These are phyloP conservation scores for Boletales sp. DNA, from an alignment of 768 basidiomycete genomes.

Conservation along the genomic window DNA sequence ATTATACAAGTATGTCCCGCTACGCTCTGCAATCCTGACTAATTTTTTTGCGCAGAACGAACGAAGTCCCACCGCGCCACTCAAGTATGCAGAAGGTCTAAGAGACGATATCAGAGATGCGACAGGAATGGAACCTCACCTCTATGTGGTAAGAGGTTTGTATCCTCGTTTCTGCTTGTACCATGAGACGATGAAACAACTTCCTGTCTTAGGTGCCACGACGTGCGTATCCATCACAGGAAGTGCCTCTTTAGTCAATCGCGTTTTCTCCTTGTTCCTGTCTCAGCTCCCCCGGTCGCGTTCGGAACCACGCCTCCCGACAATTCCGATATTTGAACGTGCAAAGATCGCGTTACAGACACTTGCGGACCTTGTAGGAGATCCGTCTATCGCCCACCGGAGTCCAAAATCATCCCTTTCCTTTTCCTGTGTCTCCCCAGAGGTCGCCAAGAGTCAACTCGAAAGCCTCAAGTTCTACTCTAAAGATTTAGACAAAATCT, in stretches of 20 bases:
- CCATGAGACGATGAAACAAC: background rate
- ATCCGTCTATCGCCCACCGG: slow-evolving; percentile 43
- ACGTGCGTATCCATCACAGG: slow-evolving; percentile 54
- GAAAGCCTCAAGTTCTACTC: slow-evolving; percentile 46
- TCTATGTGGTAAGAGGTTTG: slow-evolving; percentile 63
- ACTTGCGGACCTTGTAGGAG: slow-evolving; percentile 49
- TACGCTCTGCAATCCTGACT: background rate
- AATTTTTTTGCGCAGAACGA: slow-evolving; percentile 48
- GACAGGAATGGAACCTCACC: slow-evolving; percentile 40
- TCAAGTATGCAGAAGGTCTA: slow-evolving; percentile 54
- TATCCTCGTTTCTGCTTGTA: background rate
- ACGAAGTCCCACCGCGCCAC: slow-evolving; percentile 48
- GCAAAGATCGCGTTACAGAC: slow-evolving; percentile 52
- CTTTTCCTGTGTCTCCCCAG: slow-evolving; percentile 59
- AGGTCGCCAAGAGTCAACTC: slow-evolving; percentile 49
- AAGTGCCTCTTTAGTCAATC: slow-evolving; percentile 59
- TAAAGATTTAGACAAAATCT: slow-evolving; percentile 43
- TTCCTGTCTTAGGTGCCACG: slow-evolving; percentile 42
- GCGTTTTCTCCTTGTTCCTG: slow-evolving; percentile 61
- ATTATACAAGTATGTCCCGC: slow-evolving; percentile 56
- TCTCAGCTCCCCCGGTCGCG: slow-evolving; percentile 46
- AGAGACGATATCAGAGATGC: slow-evolving; percentile 47
- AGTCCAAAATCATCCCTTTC: slow-evolving; percentile 62
- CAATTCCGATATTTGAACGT: slow-evolving; percentile 38
- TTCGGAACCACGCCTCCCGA: slow-evolving; percentile 44